Conservation (phyloP, 176 grass and related monocot species). For the Aegilops sharonensis region DNA sequence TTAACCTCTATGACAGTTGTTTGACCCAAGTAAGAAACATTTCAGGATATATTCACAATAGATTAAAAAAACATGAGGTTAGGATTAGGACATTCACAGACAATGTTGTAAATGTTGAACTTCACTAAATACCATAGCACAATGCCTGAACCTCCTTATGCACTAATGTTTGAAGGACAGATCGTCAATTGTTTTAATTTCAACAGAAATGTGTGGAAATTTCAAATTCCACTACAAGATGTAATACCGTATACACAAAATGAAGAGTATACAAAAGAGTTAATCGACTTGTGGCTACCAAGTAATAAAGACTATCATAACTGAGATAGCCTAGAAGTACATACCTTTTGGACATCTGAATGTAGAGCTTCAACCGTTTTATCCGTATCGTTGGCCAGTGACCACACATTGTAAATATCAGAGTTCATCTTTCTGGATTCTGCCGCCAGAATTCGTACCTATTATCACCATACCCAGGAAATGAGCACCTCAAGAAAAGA, state of each 20-base stretch:
- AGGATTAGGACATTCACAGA: not conserved
- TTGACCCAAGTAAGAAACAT: not conserved
- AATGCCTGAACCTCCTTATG: not conserved
- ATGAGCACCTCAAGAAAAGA: conserved; percentile 3
- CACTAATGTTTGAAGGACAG: not conserved
- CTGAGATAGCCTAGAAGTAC: conserved; percentile 7
- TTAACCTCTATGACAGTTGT: not conserved
- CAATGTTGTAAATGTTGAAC: not conserved
- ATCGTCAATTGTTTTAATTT: not conserved
- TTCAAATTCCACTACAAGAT: not conserved
- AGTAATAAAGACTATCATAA: not conserved
- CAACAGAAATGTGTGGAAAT: not conserved
- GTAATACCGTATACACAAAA: not conserved
- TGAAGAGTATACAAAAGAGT: not conserved
- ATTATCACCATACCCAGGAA: conserved; percentile 4
- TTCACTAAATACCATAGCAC: conserved; percentile 2
- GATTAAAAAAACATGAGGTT: not conserved
- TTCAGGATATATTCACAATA: not conserved
- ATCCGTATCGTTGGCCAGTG: conserved; percentile 30
- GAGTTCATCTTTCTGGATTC: conserved; percentile 48
- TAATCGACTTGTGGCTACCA: not conserved
- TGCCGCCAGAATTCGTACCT: conserved; percentile 38
- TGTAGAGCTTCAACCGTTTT: conserved; percentile 33
- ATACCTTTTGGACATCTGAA: conserved; percentile 46
- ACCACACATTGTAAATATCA: conserved; percentile 29